Evolutionary conservation across 179 eudicot genomes (phyloP).

Genomic region (Beta lomatogona): DNA sequence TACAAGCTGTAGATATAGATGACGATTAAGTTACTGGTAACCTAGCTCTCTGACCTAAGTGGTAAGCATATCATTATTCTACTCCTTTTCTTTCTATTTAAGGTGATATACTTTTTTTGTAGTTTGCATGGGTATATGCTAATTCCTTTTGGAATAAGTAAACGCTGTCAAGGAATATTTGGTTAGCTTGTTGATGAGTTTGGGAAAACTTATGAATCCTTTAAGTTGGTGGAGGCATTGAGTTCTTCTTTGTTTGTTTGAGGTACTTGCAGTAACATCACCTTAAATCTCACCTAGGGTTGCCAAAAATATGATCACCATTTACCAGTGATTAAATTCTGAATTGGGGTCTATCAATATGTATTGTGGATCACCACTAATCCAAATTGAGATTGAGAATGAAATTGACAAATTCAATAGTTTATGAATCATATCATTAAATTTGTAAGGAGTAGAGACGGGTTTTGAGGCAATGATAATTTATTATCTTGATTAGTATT

Average conservation of each 20-base stretch:
- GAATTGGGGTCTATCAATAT: background rate
- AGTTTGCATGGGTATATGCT: background rate
- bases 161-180: background rate
- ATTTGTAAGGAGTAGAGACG: background rate
- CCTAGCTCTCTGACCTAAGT: background rate
- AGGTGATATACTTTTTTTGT: background rate
- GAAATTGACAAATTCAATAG: background rate
- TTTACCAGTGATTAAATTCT: background rate
- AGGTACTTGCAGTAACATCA: background rate
- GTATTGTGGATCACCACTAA: background rate
- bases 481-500: too few species aligned
- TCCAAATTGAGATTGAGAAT: background rate
- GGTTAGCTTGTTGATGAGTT: background rate
- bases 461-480: background rate
- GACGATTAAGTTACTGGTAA: conserved; percentile 35
- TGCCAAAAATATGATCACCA: background rate
- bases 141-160: too few species aligned
- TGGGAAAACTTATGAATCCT: background rate
- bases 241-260: background rate
- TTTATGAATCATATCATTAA: background rate
- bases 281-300: background rate
- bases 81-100: background rate
- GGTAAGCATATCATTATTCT: conserved; percentile 18
- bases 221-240: conserved; percentile 1
- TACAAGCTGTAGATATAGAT: conserved; percentile 42